These are phyloP conservation scores for Thraustochytrium sp. DNA, from an alignment of 352 stramenopile species.

Conservation along the genomic window DNA sequence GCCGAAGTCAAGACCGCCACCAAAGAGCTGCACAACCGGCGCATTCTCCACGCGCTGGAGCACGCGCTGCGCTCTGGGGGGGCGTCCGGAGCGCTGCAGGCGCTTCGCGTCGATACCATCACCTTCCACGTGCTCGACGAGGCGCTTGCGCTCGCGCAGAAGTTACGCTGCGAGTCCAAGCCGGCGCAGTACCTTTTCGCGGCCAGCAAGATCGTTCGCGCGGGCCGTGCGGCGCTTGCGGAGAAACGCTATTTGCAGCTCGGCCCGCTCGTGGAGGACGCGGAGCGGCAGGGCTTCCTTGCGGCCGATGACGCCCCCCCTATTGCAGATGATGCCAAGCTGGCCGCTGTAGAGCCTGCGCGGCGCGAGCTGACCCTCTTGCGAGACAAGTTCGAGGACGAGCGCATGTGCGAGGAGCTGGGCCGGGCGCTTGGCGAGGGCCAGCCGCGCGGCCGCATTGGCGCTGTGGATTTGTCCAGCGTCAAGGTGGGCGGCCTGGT, in stretches of 20 bases:
- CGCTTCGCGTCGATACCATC: conserved; percentile 8
- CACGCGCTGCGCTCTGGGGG: conserved; percentile 9
- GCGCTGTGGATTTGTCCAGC: background rate
- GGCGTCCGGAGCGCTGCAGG: background rate
- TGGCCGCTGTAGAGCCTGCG: background rate
- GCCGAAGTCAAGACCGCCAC: background rate
- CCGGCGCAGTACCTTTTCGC: background rate
- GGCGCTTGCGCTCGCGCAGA: conserved; percentile 25
- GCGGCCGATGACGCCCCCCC: background rate
- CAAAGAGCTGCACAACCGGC: conserved; percentile 6
- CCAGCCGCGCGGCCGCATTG: background rate
- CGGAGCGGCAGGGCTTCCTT: conserved; percentile 8
- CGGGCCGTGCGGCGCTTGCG: background rate
- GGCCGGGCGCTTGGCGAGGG: background rate
- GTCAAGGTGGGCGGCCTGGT: conserved; percentile 9
- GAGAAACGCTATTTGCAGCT: conserved; percentile 10
- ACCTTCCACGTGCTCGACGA: conserved; percentile 33
- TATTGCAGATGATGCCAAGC: background rate
- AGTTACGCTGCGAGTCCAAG: conserved; percentile 32
- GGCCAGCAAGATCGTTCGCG: background rate
- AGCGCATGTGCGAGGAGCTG: conserved; percentile 19
- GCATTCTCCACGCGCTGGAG: conserved; percentile 1
- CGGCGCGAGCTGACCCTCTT: background rate
- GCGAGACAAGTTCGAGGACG: conserved; percentile 28
- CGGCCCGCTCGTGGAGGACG: conserved; percentile 34